Conservation (phyloP, 345 rosid species). For the Syzygium jambos region DNA sequence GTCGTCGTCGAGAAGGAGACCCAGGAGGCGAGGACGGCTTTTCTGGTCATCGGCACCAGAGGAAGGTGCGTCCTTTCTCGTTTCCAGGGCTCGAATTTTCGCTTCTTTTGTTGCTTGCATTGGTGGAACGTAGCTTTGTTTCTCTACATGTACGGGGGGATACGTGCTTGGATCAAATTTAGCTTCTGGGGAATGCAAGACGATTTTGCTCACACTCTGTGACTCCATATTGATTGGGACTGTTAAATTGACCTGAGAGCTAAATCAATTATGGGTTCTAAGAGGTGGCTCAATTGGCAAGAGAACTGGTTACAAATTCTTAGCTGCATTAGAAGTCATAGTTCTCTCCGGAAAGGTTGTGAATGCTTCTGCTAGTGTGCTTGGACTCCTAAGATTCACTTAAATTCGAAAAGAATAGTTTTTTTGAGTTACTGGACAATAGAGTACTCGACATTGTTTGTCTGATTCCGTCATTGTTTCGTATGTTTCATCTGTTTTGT, state of each 20-base stretch:
- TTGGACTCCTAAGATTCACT: background rate
- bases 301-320: background rate
- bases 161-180: background rate
- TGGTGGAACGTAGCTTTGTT: background rate
- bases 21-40: slow-evolving; percentile 53
- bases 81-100: background rate
- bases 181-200: background rate
- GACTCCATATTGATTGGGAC: background rate
- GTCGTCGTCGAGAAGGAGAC: slow-evolving; percentile 52
- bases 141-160: background rate
- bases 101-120: background rate
- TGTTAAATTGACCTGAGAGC: background rate
- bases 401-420: background rate
- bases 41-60: slow-evolving; percentile 82
- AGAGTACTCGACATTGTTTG: background rate
- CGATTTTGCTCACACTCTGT: background rate
- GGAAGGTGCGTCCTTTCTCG: slow-evolving; percentile 49
- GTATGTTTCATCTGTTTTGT: background rate
- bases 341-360: background rate
- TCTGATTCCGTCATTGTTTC: background rate
- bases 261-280: background rate
- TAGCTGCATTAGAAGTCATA: background rate
- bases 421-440: background rate
- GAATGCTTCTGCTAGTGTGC: background rate
- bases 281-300: background rate